These are phyloP conservation scores for Curvularia verruculosa DNA, from an alignment of 2,329 filamentous ascomycete genomes.

Conservation along the genomic window DNA sequence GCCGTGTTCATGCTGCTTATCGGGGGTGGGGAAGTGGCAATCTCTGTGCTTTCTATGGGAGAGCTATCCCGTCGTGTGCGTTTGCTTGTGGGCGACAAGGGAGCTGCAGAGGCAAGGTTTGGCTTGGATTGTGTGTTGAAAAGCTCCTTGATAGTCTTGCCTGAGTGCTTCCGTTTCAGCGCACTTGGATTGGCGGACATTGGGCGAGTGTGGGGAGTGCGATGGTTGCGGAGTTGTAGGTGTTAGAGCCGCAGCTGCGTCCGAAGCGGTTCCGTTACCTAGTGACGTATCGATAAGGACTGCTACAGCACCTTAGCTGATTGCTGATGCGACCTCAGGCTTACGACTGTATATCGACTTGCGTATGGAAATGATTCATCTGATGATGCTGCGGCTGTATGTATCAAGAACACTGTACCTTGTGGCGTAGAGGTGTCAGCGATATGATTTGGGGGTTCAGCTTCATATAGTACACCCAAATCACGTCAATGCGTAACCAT, in stretches of 20 bases:
- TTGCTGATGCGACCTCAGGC: not conserved
- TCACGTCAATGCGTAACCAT: not conserved
- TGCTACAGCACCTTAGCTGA: not conserved
- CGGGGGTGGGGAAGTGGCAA: slow-evolving; percentile 17
- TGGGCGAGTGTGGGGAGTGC: slow-evolving; percentile 26
- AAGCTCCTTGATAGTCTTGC: slow-evolving; percentile 44
- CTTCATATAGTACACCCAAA: not conserved
- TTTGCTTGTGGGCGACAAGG: slow-evolving; percentile 41
- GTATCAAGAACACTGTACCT: not conserved
- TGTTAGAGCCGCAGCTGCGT: slow-evolving; percentile 35
- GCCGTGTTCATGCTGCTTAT: slow-evolving; percentile 37
- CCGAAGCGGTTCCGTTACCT: slow-evolving; percentile 20
- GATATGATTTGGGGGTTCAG: not conserved
- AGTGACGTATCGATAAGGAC: slow-evolving; percentile 23
- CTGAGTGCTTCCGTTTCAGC: slow-evolving; percentile 48
- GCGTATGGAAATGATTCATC: not conserved
- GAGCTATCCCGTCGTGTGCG: slow-evolving; percentile 39
- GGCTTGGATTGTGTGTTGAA: slow-evolving; percentile 47
- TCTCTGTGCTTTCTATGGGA: slow-evolving; percentile 17
- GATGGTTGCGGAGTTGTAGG: slow-evolving; percentile 23
- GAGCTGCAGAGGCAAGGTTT: slow-evolving; percentile 28
- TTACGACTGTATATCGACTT: not conserved
- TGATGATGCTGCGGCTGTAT: not conserved
- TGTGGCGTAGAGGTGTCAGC: slow-evolving; percentile 14
- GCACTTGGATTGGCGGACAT: slow-evolving; percentile 43